Base-by-base conservation (phyloP, 495 filamentous ascomycete genomes). In the Penicillium atrosanguineum region DNA sequence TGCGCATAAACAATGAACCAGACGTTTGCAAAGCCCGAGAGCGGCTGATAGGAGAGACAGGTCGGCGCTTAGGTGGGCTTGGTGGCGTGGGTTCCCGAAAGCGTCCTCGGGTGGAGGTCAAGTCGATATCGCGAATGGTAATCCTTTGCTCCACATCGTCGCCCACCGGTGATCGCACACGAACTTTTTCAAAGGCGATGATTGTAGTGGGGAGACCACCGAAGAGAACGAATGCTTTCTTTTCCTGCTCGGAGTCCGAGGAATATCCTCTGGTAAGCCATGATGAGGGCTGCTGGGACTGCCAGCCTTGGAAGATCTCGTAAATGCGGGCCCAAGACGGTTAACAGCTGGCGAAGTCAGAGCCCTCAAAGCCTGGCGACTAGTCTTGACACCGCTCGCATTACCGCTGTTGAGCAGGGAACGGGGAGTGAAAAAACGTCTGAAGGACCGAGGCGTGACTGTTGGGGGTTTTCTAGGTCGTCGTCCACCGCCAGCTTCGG, bases 351-450 rank as follows among this genome's bases (percentile, higher is more conserved):
- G 79, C 25, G 78, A 79, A 14, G 82, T 89, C 44, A 95, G 85
- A 42, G 90, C 85, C 46, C 78, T 77, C 45, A 96, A 77, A 43
- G 87, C 82, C 61, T 82, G 78, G 57, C 87, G 75, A 56, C 78
- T 80, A 15, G 82, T 76, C 57, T 73, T 81, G 56, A 80, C 70
- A 61, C 64, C 53, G 60, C 67, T 53, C 52, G 70, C 59, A 75
- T 72, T 70, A 52, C 62, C 59, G 18, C 75, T 61, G 54, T 78
- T 60, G 36, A 77, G 65, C 48, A 74, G 58, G 26, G 71, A 74
- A 5, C 79, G 79, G 45, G 91, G 91, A 14, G 89, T 93, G 62
- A 95, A 96, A 74, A 96, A 96, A 26, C 83, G 78, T 38, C 72
- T 83, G 61, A 95, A 95, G 47, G 84, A 86, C 48, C 86, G 75